Evolutionary conservation across 2,329 filamentous ascomycete species (phyloP), one percentile per base, ranked within the genome.

Genomic region (Xylariales sp.): DNA sequence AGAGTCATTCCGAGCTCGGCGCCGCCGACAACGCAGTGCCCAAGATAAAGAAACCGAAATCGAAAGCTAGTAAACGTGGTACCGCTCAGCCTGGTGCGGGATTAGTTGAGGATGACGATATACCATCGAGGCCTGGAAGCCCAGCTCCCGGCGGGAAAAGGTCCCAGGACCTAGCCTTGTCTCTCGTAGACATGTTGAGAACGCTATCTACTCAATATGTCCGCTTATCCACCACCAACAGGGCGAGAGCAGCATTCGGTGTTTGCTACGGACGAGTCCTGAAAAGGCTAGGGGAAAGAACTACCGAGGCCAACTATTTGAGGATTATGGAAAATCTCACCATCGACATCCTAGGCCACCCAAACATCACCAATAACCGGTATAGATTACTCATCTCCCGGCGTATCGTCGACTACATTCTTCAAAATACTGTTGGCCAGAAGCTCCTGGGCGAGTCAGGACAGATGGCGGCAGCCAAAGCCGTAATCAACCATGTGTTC

Each of bases 381-480:
- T 95, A 96, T 61, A 84, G 91, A 14, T 76, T 94, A 12, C 73
- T 98, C 12, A 84, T 88, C 45, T 87, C 88, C 3, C 78, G 93
- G 42, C 88, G 85, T 58, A 94, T 91, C 52, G 80, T 95, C 11
- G 83, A 88, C 49, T 84, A 85, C 27, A 76, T 96, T 35, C 69
- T 98, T 9, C 88, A 95, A 54, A 85, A 90, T 44, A 80, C 93
- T 6, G 76, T 97, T 48, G 88, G 88, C 7, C 76, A 77, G 44
- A 80, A 83, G 50, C 85, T 96, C 52, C 73, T 98, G 2, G 89
- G 89, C 10, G 91, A 98, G 62, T 88, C 86, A 11, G 90, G 89
- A 6, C 91, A 96, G 57, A 72, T 91, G 45, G 82, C 84, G 51
- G 89, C 88, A 20, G 87, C 88, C 5, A 88, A 82, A 54, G 79